Evolutionary conservation across 306 rosid genomes (phyloP).

Genomic region (Cicer pinnatifidum): DNA sequence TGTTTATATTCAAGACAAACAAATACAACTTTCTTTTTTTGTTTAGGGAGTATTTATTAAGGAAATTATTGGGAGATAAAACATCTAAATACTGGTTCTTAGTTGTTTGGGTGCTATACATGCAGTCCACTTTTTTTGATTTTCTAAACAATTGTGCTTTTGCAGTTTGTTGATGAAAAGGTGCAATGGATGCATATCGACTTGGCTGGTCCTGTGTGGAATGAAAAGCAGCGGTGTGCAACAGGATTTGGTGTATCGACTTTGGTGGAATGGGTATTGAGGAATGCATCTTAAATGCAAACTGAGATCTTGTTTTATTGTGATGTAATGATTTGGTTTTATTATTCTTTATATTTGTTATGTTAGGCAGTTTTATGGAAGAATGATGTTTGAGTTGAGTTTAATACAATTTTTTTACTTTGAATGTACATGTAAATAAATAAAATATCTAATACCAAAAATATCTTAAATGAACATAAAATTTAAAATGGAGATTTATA

Average conservation of each 20-base stretch:
- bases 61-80: background rate
- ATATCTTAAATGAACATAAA: too few species aligned
- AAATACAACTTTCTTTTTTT: too few species aligned
- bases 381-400: too few species aligned
- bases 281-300: conserved; percentile 54
- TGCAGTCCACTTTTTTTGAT: background rate
- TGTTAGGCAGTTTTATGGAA: too few species aligned
- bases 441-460: too few species aligned
- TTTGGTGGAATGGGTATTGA: conserved; percentile 87
- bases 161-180: too few species aligned
- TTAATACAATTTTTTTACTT: too few species aligned
- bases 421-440: too few species aligned
- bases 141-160: conserved; percentile 44
- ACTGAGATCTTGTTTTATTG: conserved; percentile 12
- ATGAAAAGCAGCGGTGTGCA: conserved; percentile 70
- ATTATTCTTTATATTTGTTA: too few species aligned
- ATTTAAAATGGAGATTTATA: too few species aligned
- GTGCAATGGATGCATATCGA: conserved; percentile 99
- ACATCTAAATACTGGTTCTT: background rate
- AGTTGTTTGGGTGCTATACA: background rate
- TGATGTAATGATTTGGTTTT: background rate
- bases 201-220: conserved; percentile 87
- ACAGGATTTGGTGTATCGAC: conserved; percentile 89
- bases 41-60: background rate
- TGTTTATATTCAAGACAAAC: too few species aligned